Percentiles rank a stretch among this genome's conserved stretches.
phyloP scores from a whole-genome alignment of 2,329 filamentous ascomycete species.

The Fusarium ambrosium region DNA sequence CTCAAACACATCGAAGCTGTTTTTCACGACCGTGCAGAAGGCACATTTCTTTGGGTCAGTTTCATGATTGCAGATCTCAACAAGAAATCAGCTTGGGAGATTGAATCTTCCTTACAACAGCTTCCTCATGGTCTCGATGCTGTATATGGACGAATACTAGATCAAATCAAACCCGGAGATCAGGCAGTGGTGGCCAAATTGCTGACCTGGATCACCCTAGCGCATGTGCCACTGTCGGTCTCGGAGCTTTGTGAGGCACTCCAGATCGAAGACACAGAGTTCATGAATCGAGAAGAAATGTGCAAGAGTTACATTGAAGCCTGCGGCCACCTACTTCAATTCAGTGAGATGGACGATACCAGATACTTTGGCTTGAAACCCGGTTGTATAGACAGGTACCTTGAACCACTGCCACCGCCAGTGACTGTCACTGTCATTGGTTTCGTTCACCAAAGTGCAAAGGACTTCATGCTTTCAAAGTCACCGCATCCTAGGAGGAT shows the following conservation, averaged over 20 bases:
- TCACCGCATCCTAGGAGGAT: not conserved
- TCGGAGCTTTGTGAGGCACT: slow-evolving; percentile 20
- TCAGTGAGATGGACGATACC: not conserved
- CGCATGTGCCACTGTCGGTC: not conserved
- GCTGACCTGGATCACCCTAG: slow-evolving; percentile 16
- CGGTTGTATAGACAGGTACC: not conserved
- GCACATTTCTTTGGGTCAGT: slow-evolving; percentile 32
- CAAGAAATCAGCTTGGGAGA: not conserved
- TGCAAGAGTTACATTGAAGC: slow-evolving; percentile 9
- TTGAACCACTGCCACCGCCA: not conserved
- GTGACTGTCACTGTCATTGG: not conserved
- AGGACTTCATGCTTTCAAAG: not conserved
- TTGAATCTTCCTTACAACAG: slow-evolving; percentile 4
- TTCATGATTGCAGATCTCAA: slow-evolving; percentile 29
- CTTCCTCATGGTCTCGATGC: slow-evolving; percentile 19
- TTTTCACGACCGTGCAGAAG: slow-evolving; percentile 9
- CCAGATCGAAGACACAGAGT: not conserved
- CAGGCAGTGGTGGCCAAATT: not conserved
- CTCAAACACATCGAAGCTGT: slow-evolving; percentile 2
- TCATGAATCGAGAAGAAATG: not conserved
- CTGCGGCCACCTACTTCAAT: slow-evolving; percentile 25
- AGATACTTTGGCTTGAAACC: not conserved
- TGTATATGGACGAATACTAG: slow-evolving; percentile 20
- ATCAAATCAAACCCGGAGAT: not conserved
- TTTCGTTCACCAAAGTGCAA: slow-evolving; percentile 8